Percentiles rank a stretch among this genome's conserved stretches.
These are phyloP conservation scores for Cercospora sp. DNA, from an alignment of 2,329 filamentous ascomycete species.

Conservation along the genomic window DNA sequence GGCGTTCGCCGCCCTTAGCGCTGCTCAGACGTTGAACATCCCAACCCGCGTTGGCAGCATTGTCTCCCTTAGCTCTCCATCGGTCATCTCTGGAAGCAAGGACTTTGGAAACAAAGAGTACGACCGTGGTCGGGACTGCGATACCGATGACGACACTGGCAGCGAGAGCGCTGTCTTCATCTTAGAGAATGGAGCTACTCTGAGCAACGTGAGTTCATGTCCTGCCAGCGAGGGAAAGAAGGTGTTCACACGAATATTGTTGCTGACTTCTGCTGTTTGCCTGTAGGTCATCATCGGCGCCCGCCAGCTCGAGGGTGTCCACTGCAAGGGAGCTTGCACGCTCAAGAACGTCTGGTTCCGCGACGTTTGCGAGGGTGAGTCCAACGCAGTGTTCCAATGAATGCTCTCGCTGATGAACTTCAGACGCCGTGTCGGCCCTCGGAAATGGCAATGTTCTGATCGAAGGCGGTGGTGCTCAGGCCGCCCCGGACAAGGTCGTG, in stretches of 20 bases:
- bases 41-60: constrained; percentile 37
- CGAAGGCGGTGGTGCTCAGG: constrained; percentile 43
- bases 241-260: neutral
- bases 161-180: constrained; percentile 54
- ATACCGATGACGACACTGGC: constrained; percentile 32
- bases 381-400: neutral
- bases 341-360: constrained; percentile 51
- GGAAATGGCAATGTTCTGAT: constrained; percentile 41
- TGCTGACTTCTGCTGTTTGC: neutral
- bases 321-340: constrained; percentile 53
- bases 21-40: constrained; percentile 40
- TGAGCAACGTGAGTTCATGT: constrained; percentile 45
- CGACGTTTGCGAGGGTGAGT: constrained; percentile 45
- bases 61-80: constrained; percentile 35
- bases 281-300: constrained; percentile 52
- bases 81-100: constrained; percentile 23
- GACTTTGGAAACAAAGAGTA: constrained; percentile 24
- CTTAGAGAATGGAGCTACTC: constrained; percentile 52
- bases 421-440: constrained; percentile 42
- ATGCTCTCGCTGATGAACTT: neutral
- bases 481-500: constrained; percentile 46
- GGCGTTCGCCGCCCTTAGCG: constrained; percentile 32
- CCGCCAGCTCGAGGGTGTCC: constrained; percentile 54
- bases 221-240: neutral
- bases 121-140: constrained; percentile 23